Base-by-base conservation (phyloP, 805 yeast genomes). In the Ogataea nonfermentans region DNA sequence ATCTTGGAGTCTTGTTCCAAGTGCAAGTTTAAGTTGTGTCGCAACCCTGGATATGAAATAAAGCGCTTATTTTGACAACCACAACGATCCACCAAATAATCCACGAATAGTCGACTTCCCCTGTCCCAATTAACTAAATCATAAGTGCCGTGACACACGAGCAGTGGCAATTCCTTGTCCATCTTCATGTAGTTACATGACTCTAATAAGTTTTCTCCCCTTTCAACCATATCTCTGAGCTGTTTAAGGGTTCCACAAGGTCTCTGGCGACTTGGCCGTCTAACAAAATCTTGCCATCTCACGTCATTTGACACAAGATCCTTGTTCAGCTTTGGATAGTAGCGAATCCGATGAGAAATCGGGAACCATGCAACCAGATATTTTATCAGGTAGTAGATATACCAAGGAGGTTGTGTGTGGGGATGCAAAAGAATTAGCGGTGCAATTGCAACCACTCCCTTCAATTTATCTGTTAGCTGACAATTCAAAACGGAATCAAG, bases 401-500 rank as follows among this genome's bases (percentile, higher is more conserved):
- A 7, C 24, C 61, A 40, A 39, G 71, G 70, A 10, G 89, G 89
- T 33, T 66, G 56, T 0, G 86, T 70, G 15, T 71, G 66, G 11
- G 83, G 80, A 54, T 81, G 81, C 37, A 81, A 58, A 7, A 56
- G 41, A 29, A 84, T 66, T 44, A 80, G 67, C 1, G 95, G 93
- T 2, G 79, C 89, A 23, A 73, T 64, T 0, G 67, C 73, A 29
- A 73, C 59, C 31, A 74, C 70, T 0, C 77, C 78, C 26, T 65
- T 61, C 23, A 84, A 44, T 14, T 67, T 46, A 19, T 70, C 67
- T 29, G 61, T 67, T 49, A 68, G 62, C 44, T 65, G 71, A 3
- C 89, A 89, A 24, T 57, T 56, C 29, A 78, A 66, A 4, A 75
- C 78, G 54, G 84, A 82, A 56, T 80, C 81, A 41, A 84, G 62